Base-by-base conservation (phyloP, 768 basidiomycete species). In the Hericium alpestre region DNA sequence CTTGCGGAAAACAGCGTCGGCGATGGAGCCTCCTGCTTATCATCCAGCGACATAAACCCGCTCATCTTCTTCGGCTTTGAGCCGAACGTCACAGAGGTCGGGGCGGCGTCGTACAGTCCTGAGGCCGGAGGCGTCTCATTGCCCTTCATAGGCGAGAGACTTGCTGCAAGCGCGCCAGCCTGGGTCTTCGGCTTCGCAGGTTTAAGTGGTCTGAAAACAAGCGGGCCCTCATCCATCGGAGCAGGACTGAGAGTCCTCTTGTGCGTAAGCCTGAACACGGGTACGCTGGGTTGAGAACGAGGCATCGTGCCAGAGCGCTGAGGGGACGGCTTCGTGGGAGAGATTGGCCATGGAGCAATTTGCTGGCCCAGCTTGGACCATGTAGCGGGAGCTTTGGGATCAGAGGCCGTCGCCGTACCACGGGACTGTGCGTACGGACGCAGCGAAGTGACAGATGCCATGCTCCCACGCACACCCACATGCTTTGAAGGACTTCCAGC, bases 261-360 rank as follows among this genome's bases (percentile, higher is more conserved):
- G 63, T 82, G 81, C 0, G 71, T 73, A 15, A 70, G 68, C 10
- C 48, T 23, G 32, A 56, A 56, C 18, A 37, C 61, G 37, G 55
- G 60, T 3, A 53, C 20, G 22, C 54, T 54, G 11, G 52, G 49
- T 8, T 41, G 32, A 50, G n/a, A n/a, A 51, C 15, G n/a, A 12
- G 15, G 53, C n/a, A 22, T 2, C 61, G 3, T 67, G 59, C 16
- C 64, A 55, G 1, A 67, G 65, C 62, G 74, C 15, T 59, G 57
- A 57, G 5, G 57, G 2, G 65, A 58, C 4, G 68, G 63, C 63
- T 69, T 76, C 52, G 70, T 67, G 11, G 74, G 75, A 1, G 76
- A 74, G 3, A 73, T 70, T 6, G 79, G 71, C 84, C 83, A 87
- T 0, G 85, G 84, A 0, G 79, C 76, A 51, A 87, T 87, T 56